phyloP scores from a whole-genome alignment of 345 rosid genomes.

The Hirschfeldia incana region DNA sequence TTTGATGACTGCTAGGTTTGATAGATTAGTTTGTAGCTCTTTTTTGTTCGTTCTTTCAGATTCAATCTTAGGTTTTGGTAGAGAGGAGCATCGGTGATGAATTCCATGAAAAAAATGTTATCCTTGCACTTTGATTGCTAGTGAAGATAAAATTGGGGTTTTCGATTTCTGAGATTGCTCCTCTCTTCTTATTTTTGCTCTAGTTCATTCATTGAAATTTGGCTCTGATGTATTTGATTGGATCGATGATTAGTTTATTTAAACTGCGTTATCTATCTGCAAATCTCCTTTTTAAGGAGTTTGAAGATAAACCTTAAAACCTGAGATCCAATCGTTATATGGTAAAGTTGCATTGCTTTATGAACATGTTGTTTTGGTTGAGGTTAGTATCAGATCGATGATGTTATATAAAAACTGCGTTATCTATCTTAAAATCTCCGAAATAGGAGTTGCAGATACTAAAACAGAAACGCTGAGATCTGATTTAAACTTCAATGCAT shows the following conservation, averaged over 20 bases:
- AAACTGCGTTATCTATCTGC: constrained; percentile 56
- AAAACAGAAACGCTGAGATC: constrained; percentile 40
- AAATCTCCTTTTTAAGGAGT: constrained; percentile 21
- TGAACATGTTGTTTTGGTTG: background rate
- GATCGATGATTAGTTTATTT: constrained; percentile 42
- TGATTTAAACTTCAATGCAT: background rate
- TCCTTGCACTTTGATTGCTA: constrained; percentile 76
- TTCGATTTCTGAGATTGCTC: constrained; percentile 38
- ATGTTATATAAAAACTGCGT: constrained; percentile 34
- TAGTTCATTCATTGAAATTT: background rate
- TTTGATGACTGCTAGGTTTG: background rate
- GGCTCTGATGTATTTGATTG: background rate
- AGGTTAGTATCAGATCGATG: constrained; percentile 32
- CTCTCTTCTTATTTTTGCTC: background rate
- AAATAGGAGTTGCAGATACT: constrained; percentile 32
- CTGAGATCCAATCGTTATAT: constrained; percentile 39
- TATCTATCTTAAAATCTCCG: constrained; percentile 35
- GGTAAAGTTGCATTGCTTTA: background rate
- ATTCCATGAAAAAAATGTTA: constrained; percentile 46
- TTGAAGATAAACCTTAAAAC: constrained; percentile 19
- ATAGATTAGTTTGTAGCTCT: background rate
- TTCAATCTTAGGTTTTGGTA: background rate
- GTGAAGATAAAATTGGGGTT: constrained; percentile 60
- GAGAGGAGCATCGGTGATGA: constrained; percentile 49
- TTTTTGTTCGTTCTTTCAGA: background rate